Evolutionary conservation across 371 early-diverging fungal species (phyloP), one percentile per base, ranked within the genome.

Genomic region (Chytridium lagenaria): DNA sequence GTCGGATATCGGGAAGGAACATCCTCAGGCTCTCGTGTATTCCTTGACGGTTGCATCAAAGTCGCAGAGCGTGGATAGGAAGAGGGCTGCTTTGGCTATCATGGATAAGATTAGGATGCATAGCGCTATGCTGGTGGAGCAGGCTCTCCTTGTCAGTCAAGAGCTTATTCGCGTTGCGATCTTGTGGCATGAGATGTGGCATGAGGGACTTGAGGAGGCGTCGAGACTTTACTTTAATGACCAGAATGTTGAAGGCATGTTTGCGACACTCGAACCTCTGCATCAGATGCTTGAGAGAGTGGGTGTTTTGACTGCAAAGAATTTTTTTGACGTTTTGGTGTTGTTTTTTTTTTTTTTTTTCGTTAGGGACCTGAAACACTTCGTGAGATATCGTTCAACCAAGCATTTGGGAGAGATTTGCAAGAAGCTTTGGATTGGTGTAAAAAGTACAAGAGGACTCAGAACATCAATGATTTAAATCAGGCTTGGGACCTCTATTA

Each of bases 121-220:
- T 78, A 89, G 91, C 68, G 89, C 95, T 5, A 78, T 82, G 7
- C 84, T 99, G 36, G 97, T 99, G 2, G 96, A 96, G 69, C 96
- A 96, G 83, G 87, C 97, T 0, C 81, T 96, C 31, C 82, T 98
- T 59, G 98, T 99, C 49, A 94, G 95, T 79, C 93, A 95, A 76
- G 99, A 99, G 71, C 91, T 99, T 22, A 97, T 98, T 74, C 92
- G 98, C 31, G 95, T 97, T 19, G 96, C 99, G 22, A 94, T 98
- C 68, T 78, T 97, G 40, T 96, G 97, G 95, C 95, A 95, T 67
- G 99, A 99, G 84, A 92, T 95, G 95, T 99, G 99, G 98, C 92
- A 93, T 68, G 96, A 98, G 75, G 96, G 96, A 1, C 80, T 99
- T 22, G 95, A 95, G 77, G 96, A 95, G 72, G 96, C 97, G 0